Conservation (phyloP, 805 yeast species). For the Lachancea kluyveri region DNA sequence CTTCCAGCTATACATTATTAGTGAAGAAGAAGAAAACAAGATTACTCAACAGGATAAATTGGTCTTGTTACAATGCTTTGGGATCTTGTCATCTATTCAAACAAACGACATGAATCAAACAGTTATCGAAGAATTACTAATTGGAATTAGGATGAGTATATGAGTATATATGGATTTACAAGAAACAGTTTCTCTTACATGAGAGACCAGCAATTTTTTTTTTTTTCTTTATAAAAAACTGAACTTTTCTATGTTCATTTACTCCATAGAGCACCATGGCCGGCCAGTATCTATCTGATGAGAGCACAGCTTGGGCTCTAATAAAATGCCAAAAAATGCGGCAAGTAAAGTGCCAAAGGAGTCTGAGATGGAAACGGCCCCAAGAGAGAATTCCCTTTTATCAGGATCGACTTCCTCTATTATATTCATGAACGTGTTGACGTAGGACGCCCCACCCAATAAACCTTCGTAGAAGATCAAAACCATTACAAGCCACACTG, state of each 20-base stretch:
- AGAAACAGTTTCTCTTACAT: not conserved
- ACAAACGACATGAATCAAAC: conserved; percentile 51
- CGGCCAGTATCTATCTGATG: conserved; percentile 68
- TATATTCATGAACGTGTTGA: conserved; percentile 78
- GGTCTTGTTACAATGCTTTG: conserved; percentile 54
- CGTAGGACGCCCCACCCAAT: conserved; percentile 86
- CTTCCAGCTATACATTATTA: conserved; percentile 29
- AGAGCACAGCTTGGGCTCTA: conserved; percentile 68
- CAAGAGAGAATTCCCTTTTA: conserved; percentile 73
- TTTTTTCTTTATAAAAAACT: not conserved
- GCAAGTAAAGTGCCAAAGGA: conserved; percentile 81
- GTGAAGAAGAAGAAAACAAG: conserved; percentile 36
- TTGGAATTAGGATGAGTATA: conserved; percentile 32
- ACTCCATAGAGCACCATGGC: conserved; percentile 63
- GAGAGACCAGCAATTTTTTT: not conserved
- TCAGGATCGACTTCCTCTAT: conserved; percentile 46
- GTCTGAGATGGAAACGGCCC: conserved; percentile 79
- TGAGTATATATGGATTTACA: conserved; percentile 6
- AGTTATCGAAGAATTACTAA: conserved; percentile 48
- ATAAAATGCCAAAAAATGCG: conserved; percentile 64
- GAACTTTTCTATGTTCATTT: conserved; percentile 3
- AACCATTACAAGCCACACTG: conserved; percentile 54
- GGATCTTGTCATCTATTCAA: conserved; percentile 46
- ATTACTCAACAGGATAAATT: conserved; percentile 37
- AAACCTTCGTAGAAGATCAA: conserved; percentile 82